phyloP scores from a whole-genome alignment of 23 red algal species.

The Rhodosorus marinus region DNA sequence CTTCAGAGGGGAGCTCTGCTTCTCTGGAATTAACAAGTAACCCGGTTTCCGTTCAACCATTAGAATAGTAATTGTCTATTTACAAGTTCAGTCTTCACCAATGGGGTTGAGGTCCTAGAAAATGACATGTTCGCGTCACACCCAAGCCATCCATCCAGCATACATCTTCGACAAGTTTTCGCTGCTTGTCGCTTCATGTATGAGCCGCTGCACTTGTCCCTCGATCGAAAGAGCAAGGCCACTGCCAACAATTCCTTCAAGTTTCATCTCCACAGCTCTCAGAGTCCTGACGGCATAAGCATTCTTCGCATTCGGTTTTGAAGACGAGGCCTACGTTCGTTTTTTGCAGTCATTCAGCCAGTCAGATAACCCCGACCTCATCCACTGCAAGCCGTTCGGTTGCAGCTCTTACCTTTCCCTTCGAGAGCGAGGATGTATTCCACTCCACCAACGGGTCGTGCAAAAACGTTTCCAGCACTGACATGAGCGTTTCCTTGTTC shows the following conservation, averaged over 20 bases:
- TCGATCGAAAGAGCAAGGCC: constrained; percentile 44
- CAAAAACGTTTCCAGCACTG: constrained; percentile 35
- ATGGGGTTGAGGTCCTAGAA: no score
- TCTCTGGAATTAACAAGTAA: no score
- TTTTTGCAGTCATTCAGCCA: no score
- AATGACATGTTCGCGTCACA: constrained; percentile 12
- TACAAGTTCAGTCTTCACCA: no score
- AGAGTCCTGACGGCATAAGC: constrained; percentile 11
- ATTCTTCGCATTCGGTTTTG: constrained; percentile 3
- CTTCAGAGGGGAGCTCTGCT: no score
- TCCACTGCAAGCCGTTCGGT: no score
- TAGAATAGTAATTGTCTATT: no score
- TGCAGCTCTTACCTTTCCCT: no score
- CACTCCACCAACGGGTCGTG: constrained; percentile 98
- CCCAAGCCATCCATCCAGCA: constrained; percentile 80
- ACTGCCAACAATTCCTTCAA: constrained; percentile 38
- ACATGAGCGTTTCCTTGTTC: constrained; percentile 13
- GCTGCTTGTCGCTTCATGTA: constrained; percentile 43
- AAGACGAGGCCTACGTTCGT: no score
- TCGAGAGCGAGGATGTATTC: no score
- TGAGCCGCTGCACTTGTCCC: constrained; percentile 72
- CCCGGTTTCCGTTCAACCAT: no score
- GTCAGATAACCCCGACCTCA: no score
- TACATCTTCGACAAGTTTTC: constrained; percentile 81
- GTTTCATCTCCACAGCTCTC: constrained; percentile 31